Conservation (phyloP, 257 asterid genomes). For the Linderniella brevidens region DNA sequence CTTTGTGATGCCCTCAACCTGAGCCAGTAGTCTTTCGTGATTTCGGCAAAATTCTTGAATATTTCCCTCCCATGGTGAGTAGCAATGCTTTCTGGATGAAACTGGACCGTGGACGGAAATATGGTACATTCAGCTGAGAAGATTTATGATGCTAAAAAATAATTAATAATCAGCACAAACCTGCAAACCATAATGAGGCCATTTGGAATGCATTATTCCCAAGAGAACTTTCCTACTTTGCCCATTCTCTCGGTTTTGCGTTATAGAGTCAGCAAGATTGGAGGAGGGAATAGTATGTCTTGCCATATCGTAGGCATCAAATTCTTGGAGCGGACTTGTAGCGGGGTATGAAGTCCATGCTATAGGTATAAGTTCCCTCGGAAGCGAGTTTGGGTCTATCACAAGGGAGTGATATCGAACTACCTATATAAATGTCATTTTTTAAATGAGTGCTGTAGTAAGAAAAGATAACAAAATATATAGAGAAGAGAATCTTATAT, state of each 20-base stretch:
- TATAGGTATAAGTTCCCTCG: slow-evolving; percentile 73
- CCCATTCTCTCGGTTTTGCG: slow-evolving; percentile 17
- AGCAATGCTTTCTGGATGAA: slow-evolving; percentile 95
- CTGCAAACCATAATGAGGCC: slow-evolving; percentile 98
- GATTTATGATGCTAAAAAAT: not conserved
- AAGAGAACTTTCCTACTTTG: slow-evolving; percentile 42
- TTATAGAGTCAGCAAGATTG: slow-evolving; percentile 16
- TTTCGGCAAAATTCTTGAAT: slow-evolving; percentile 70
- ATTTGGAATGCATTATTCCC: slow-evolving; percentile 84
- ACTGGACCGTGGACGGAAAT: slow-evolving; percentile 27
- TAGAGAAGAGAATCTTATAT: not conserved
- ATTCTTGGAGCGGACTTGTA: slow-evolving; percentile 36
- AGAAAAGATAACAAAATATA: not conserved
- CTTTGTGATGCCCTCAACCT: slow-evolving; percentile 37
- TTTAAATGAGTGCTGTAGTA: not conserved
- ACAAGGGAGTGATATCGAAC: slow-evolving; percentile 95
- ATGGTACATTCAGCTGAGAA: slow-evolving; percentile 8
- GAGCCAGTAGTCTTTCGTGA: slow-evolving; percentile 74
- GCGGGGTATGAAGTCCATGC: slow-evolving; percentile 74
- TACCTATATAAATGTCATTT: slow-evolving; percentile 34
- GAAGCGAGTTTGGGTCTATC: slow-evolving; percentile 71
- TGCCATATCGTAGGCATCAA: slow-evolving; percentile 24
- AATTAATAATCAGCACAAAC: slow-evolving; percentile 18
- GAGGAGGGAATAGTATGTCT: slow-evolving; percentile 14
- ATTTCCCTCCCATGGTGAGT: slow-evolving; percentile 71